Percentiles rank a stretch among this genome's conserved stretches.
Evolutionary conservation across 768 basidiomycete genomes (phyloP).

Genomic region (Clavaria fumosa): DNA sequence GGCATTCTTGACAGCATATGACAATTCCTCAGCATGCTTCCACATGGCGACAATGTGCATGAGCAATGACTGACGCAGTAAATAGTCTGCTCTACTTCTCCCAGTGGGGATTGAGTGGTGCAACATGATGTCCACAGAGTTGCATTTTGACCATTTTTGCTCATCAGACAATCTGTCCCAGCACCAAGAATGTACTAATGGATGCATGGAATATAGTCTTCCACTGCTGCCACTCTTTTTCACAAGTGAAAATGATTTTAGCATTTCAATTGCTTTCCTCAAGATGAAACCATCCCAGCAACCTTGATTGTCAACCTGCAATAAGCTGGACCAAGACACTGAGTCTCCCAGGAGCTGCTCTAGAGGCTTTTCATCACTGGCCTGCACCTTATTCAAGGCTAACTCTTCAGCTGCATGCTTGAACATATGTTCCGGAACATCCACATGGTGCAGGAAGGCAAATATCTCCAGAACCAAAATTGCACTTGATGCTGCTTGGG

Average conservation of each 20-base stretch:
- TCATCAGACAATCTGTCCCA: neutral
- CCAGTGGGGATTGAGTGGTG: conserved; percentile 1
- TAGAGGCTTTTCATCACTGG: no score
- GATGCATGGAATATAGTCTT: conserved; percentile 8
- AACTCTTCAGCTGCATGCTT: neutral
- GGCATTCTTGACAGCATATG: no score
- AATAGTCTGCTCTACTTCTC: neutral
- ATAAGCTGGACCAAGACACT: neutral
- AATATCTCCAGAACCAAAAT: conserved; percentile 9
- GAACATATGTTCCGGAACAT: neutral
- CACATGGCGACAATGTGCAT: no score
- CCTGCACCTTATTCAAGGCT: neutral
- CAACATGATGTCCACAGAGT: neutral
- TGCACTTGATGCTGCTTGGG: conserved; percentile 8
- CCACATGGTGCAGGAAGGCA: conserved; percentile 7
- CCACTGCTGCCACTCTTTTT: conserved; percentile 3
- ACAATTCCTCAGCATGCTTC: no score
- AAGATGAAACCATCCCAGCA: conserved; percentile 10
- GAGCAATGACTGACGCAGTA: neutral
- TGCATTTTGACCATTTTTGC: neutral
- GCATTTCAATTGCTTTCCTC: conserved; percentile 9
- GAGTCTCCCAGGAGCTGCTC: neutral
- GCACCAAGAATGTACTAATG: conserved; percentile 8
- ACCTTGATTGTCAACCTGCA: neutral
- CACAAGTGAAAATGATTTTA: conserved; percentile 12